Base-by-base conservation (phyloP, 139 green algal species). In the Edaphochlamys debaryana region DNA sequence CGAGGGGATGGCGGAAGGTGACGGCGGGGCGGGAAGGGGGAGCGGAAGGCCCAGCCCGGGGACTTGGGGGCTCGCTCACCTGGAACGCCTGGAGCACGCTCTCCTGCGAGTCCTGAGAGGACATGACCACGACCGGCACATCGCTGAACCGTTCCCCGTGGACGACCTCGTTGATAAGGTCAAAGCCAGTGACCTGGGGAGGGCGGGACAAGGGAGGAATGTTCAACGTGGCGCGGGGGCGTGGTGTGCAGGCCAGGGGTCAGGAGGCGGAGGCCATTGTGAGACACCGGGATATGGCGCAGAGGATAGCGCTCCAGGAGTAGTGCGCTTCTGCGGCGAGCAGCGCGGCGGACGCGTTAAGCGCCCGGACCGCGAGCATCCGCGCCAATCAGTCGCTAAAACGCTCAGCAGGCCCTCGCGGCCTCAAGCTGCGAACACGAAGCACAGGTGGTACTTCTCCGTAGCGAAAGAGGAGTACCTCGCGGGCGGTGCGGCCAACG, bases 31-130 rank as follows among this genome's bases (percentile, higher is more conserved):
- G n/a, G n/a, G n/a, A n/a, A n/a, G n/a, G n/a, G n/a, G n/a, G n/a
- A n/a, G n/a, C n/a, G n/a, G n/a, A n/a, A n/a, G n/a, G n/a, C n/a
- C n/a, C n/a, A n/a, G n/a, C n/a, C n/a, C n/a, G n/a, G n/a, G n/a
- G n/a, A n/a, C n/a, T n/a, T n/a, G n/a, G n/a, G n/a, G 89, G 78
- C 2, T 93, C 94, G 56, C 94, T 93, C 36, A 80, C 85, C 27
- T 90, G 74, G 37, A 90, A 90, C 1, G 86, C 86, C 48, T 87
- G 74, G 34, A 90, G 48, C 4, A 90, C 86, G 37, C 69, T 84
- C 45, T 87, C 86, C 69, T 85, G 84, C 1, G 69, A 85, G 48
- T 85, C 84, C 40, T 85, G 77, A 19, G 48, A 73, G 15, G 68
- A 83, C 85, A 89, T 89, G 32, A 89, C 79, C 54, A 89, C 85